Percentiles rank a stretch among this genome's conserved stretches.
Evolutionary conservation across 352 stramenopile species (phyloP).

Genomic region (Phytophthora pisi): DNA sequence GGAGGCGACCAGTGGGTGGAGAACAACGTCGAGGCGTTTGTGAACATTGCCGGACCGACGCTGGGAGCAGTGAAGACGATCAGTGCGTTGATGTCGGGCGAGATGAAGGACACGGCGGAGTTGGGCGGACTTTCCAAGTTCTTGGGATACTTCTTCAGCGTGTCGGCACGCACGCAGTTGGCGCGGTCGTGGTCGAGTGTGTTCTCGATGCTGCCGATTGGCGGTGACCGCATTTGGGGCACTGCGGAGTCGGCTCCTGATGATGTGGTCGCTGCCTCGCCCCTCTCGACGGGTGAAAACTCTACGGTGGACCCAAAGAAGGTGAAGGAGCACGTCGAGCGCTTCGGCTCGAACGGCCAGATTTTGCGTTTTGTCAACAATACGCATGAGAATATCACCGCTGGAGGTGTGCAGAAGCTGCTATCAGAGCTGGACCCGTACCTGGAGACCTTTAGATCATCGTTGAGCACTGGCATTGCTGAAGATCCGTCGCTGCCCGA

Average conservation of each 20-base stretch:
- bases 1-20: slow-evolving; percentile 93
- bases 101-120: slow-evolving; percentile 96
- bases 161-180: slow-evolving; percentile 56
- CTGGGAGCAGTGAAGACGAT: slow-evolving; percentile 94
- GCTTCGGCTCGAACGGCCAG: slow-evolving; percentile 56
- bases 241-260: slow-evolving; percentile 55
- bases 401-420: slow-evolving; percentile 50
- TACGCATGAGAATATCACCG: slow-evolving; percentile 63
- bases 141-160: slow-evolving; percentile 80
- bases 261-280: slow-evolving; percentile 67
- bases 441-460: slow-evolving; percentile 47
- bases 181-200: slow-evolving; percentile 84
- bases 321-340: slow-evolving; percentile 50
- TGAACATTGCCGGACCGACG: slow-evolving; percentile 95
- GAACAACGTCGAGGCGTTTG: slow-evolving; percentile 89
- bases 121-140: slow-evolving; percentile 88
- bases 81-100: slow-evolving; percentile 92
- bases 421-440: slow-evolving; percentile 56
- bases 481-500: slow-evolving; percentile 50
- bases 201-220: slow-evolving; percentile 93
- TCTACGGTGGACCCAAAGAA: slow-evolving; percentile 34
- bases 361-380: slow-evolving; percentile 63
- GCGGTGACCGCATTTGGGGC: slow-evolving; percentile 91
- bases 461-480: slow-evolving; percentile 51
- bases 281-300: slow-evolving; percentile 40